Evolutionary conservation across 108 stramenopile genomes (phyloP), one percentile per base, ranked within the genome.

Genomic region (Cyclotella baltica): DNA sequence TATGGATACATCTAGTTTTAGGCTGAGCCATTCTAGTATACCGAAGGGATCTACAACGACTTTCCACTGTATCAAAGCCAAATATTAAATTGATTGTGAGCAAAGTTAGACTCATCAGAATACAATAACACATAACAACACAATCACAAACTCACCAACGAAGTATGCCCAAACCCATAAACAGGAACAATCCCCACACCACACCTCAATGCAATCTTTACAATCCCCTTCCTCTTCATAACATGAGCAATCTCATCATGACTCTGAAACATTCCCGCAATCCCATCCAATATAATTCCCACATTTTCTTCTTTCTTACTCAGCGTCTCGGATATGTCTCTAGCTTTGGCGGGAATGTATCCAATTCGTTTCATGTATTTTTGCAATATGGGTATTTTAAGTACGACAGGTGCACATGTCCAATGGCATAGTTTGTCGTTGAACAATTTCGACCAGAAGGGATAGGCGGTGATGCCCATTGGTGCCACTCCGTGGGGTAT

Each of bases 31-130:
- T 57, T 87, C 75, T 40, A 91, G 37, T 25, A 91, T 73, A 5
- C 90, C 88, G 70, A 88, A 88, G 0, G 90, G 90, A 82, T 91
- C 90, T 0, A 89, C 88, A 18, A 81, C 81, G 1, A 89, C 82
- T 22, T 52, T 86, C 61, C 86, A 91, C 29, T 62, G 31, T 11
- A 62, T 35, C 10, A 10, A 11, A n/a, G n/a, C n/a, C n/a, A n/a
- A n/a, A n/a, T n/a, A n/a, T n/a, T n/a, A n/a, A n/a, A n/a, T n/a
- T n/a, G n/a, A n/a, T n/a, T n/a, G n/a, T n/a, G n/a, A n/a, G n/a
- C 2, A 2, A 57, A 15, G 22, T 57, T 25, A 18, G 4, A 62
- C 10, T 4, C 2, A 36, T 2, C 19, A 2, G 19, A 2, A 34
- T 35, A 20, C 15, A 15, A 10, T 33, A n/a, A 33, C 59, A 35